Evolutionary conservation across 2,329 filamentous ascomycete species (phyloP), one percentile per base, ranked within the genome.

Genomic region (Pestalotiopsis sp.): DNA sequence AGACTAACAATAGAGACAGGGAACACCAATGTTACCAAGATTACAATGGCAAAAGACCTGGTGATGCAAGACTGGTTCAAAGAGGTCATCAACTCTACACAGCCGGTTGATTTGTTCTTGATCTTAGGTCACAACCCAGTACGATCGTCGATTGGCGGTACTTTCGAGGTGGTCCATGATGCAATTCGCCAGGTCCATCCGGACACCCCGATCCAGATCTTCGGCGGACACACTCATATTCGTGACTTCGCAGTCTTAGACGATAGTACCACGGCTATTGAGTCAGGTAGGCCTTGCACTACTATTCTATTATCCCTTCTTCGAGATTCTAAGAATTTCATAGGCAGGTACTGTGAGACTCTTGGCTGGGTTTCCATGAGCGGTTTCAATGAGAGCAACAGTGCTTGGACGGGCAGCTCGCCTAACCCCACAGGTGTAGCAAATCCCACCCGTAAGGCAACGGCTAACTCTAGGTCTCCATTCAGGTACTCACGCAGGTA

Each of bases 231-330:
- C 77, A 84, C 81, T 41, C 88, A 90, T 74, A 84, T 89, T 68
- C 86, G 89, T n/a, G 88, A 92, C 74, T 89, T 90, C 74, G 82
- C 82, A n/a, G 85, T 89, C 2, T 90, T 87, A 71, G 89, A 91
- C 74, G 83, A 87, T 66, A 83, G 83, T 71, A 84, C 86, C 3
- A 88, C 88, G 9, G 89, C 83, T 1, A 80, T 91, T 6, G 88
- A 89, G 72, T 86, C 88, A 58, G 52, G 52, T 41, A 9, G 13
- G 38, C 38, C 38, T 41, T 2, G 13, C 2, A 41, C 3, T 4
- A 3, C 9, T 41, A 41, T 9, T 13, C 38, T 41, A 13, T 41
- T 41, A 9, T 4, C 9, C 7, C 13, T 41, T 41, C 3, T 41
- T 7, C 38, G 4, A 41, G 2, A 41, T 41, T 41, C 38, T 41